Conservation (phyloP, 2,329 filamentous ascomycete species). For the Fusarium globosum region DNA sequence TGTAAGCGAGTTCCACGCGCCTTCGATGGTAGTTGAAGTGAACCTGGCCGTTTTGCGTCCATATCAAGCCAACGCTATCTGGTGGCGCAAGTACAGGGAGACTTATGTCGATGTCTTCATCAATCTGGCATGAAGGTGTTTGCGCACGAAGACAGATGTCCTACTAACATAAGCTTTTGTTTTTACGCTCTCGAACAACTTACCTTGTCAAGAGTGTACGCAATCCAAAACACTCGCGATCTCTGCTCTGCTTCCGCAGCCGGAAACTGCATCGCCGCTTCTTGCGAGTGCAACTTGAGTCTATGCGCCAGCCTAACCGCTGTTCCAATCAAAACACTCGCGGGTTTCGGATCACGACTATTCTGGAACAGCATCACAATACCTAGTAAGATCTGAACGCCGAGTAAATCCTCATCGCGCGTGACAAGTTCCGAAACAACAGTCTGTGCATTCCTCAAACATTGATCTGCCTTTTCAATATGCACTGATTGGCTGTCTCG, state of each 20-base stretch:
- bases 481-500: slow-evolving; percentile 30
- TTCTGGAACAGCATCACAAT: slow-evolving; percentile 54
- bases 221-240: slow-evolving; percentile 55
- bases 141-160: slow-evolving; percentile 51
- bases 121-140: slow-evolving; percentile 53
- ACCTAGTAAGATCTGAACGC: slow-evolving; percentile 54
- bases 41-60: slow-evolving; percentile 48
- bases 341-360: slow-evolving; percentile 51
- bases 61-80: slow-evolving; percentile 51
- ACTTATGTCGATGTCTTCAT: slow-evolving; percentile 55
- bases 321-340: slow-evolving; percentile 53
- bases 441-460: slow-evolving; percentile 53
- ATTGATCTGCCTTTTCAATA: slow-evolving; percentile 43
- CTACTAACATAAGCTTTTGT: slow-evolving; percentile 9
- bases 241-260: slow-evolving; percentile 50
- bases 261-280: slow-evolving; percentile 38
- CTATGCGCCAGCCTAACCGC: slow-evolving; percentile 54
- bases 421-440: slow-evolving; percentile 54
- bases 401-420: slow-evolving; percentile 52
- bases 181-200: accelerated
- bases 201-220: slow-evolving; percentile 56
- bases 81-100: slow-evolving; percentile 47
- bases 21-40: slow-evolving; percentile 54
- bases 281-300: slow-evolving; percentile 50
- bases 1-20: slow-evolving; percentile 54